Evolutionary conservation across 1,284 basidiomycete genomes (phyloP).

Genomic region (Kwoniella shivajii): DNA sequence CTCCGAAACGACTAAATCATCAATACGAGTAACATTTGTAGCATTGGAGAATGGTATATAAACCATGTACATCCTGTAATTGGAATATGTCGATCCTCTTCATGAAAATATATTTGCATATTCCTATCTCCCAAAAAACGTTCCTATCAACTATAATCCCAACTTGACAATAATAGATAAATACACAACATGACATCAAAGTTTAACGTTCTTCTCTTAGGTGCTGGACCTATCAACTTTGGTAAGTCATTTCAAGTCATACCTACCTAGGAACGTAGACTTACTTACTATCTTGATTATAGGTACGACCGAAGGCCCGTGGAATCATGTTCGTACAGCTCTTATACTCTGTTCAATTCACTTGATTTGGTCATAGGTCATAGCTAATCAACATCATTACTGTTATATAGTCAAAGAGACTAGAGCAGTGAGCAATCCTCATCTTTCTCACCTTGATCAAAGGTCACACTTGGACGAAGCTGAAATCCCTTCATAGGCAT

Average conservation of each 20-base stretch:
- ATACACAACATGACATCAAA: constrained; percentile 1
- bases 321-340: constrained; percentile 25
- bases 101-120: not conserved
- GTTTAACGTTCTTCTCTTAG: constrained; percentile 39
- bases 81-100: no score
- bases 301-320: constrained; percentile 37
- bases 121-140: not conserved
- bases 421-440: constrained; percentile 20
- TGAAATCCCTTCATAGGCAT: constrained; percentile 56
- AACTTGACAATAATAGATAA: no score
- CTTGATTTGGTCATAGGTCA: not conserved
- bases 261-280: not conserved
- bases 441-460: no score
- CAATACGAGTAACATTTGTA: no score
- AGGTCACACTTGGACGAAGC: not conserved
- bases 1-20: not conserved
- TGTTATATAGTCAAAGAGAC: constrained; percentile 15
- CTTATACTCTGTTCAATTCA: not conserved
- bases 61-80: no score
- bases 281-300: not conserved
- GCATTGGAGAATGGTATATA: no score
- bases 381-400: not conserved
- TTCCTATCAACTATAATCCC: not conserved
- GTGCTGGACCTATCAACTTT: constrained; percentile 38
- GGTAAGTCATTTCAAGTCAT: constrained; percentile 20